Base-by-base conservation (phyloP, 305 asterid genomes). In the Nicotiana rustica region DNA sequence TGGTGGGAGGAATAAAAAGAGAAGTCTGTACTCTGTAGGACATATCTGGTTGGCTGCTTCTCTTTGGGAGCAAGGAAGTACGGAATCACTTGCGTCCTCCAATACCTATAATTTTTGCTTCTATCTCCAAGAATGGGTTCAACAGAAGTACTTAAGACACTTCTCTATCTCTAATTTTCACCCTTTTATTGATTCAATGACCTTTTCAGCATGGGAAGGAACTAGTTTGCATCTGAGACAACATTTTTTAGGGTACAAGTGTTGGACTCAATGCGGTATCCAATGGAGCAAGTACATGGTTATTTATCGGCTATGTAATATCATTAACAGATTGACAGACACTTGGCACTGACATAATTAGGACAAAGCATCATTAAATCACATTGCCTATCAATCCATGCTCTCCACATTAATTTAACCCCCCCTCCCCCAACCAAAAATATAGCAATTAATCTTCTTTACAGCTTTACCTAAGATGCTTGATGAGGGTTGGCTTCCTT, bases 261-360 rank as follows among this genome's bases (percentile, higher is more conserved):
- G 78, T 70, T 70, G 60, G 36, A 44, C 60, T 1, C 59, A 41
- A 44, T 44, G 78, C 6, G 0, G 13, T 44, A 36, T 70, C 4
- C 49, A 41, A 8, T 41, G 49, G 9, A 18, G 18, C n/a, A 55
- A 70, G 77, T 41, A 41, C 77, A 41, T 41, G 3, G 35, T 5
- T 70, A 70, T 19, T 61, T 62, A 62, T 70, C 47, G 59, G 35
- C 31, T 71, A 71, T 21, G 61, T 21, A 21, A 71, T 47, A 47
- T 21, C 49, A 71, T 47, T 71, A 47, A 71, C 21, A 47, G 6
- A 15, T 21, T 71, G 78, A 19, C 19, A 71, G 61, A 5, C 55
- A 71, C 36, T 70, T 70, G 35, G 18, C 59, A 2, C 60, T 19
- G 78, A 44, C 78, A 70, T 70, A 55, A 70, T 70, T 70, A 70